Evolutionary conservation across 2,329 filamentous ascomycete genomes (phyloP).

Genomic region (Exophiala mesophila): DNA sequence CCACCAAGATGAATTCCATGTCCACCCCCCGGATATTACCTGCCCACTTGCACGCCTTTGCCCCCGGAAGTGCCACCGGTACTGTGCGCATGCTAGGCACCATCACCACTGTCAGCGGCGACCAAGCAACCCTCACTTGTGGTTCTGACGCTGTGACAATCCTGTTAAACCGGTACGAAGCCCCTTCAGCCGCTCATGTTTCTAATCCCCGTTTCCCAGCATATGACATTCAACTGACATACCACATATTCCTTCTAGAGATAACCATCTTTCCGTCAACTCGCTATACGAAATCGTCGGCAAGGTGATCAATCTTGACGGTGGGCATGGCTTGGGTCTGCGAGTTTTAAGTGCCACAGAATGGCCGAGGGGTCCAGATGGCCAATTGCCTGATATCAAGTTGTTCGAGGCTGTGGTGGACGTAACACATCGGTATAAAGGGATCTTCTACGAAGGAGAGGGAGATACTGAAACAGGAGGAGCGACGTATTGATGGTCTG

Average conservation of each 20-base stretch:
- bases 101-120: slow-evolving; percentile 75
- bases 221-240: too few relatives aligned
- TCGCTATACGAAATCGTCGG: slow-evolving; percentile 44
- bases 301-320: slow-evolving; percentile 41
- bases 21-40: slow-evolving; percentile 79
- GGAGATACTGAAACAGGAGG: slow-evolving; percentile 17
- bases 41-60: slow-evolving; percentile 70
- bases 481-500: not conserved
- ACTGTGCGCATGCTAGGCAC: slow-evolving; percentile 83
- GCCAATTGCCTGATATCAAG: slow-evolving; percentile 58
- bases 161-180: slow-evolving; percentile 56
- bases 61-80: slow-evolving; percentile 48
- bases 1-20: slow-evolving; percentile 43
- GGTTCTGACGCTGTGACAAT: slow-evolving; percentile 66
- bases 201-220: too few relatives aligned
- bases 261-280: slow-evolving; percentile 41
- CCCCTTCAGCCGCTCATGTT: not conserved
- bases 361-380: slow-evolving; percentile 30
- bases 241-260: slow-evolving; percentile 17
- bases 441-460: slow-evolving; percentile 64
- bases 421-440: slow-evolving; percentile 72
- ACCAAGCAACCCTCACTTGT: slow-evolving; percentile 73
- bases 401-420: slow-evolving; percentile 77
- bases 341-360: slow-evolving; percentile 39
- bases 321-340: slow-evolving; percentile 39